Evolutionary conservation across 2,329 filamentous ascomycete genomes (phyloP), one percentile per base, ranked within the genome.

Genomic region (Calonectria honghensis): DNA sequence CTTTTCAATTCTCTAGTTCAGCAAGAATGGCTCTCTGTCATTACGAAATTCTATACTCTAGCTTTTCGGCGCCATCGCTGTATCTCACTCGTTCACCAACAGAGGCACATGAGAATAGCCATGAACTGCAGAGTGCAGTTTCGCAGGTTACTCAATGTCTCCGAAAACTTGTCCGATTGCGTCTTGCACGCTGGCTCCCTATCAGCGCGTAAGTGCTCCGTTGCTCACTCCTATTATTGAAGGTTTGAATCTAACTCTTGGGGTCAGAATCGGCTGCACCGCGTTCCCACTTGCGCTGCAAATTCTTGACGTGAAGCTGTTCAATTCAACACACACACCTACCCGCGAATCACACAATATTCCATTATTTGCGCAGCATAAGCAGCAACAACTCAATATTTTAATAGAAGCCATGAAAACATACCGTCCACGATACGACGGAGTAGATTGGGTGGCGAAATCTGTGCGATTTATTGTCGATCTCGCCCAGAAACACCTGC

Each of bases 401-500:
- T 61, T 81, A 0, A 51, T 80, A 0, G 77, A 79, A 1, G 77
- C 79, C 0, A 81, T 81, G 79, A 80, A 77, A n/a, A 78, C 78
- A 7, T 81, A 81, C 0, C 68, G 75, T 0, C 76, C 74, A 18
- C 73, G 78, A 1, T 81, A 81, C 18, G 80, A 81, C 32, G 79
- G 78, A 16, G 77, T 79, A 0, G 79, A 81, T 11, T 81, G 79
- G 79, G 79, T 81, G 2, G 77, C 78, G 41, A 73, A 75, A 0
- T 75, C 79, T 0, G 76, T 79, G 4, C 73, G 78, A 0, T 78
- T 78, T 9, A 80, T 81, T 0, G 79, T 79, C 7, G 76, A 78
- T 0, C 70, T 81, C 0, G 79, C 79, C 0, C 71, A 74, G 27
- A 77, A 80, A 6, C 65, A 76, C 18, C 70, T 76, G 2, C 73